These are phyloP conservation scores for Xylariaceae sp. DNA, from an alignment of 2,329 filamentous ascomycete species.

Conservation along the genomic window DNA sequence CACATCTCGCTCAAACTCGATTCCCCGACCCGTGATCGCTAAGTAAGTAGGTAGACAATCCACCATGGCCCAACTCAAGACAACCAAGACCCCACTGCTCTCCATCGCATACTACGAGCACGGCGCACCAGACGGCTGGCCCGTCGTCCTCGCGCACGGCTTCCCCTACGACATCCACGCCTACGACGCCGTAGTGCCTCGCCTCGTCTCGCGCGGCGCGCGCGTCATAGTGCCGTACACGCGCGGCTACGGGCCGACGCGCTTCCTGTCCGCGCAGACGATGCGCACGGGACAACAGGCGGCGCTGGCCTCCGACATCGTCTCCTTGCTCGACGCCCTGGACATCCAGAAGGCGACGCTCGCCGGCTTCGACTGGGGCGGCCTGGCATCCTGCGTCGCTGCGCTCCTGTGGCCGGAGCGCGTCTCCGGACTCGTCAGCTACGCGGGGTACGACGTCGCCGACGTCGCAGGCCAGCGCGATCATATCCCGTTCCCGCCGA, in stretches of 20 bases:
- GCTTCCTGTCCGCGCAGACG: conserved; percentile 8
- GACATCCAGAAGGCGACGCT: conserved; percentile 13
- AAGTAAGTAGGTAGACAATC: neutral
- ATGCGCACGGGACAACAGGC: conserved; percentile 24
- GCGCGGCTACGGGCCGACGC: conserved; percentile 22
- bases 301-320: conserved; percentile 15
- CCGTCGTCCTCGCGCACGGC: conserved; percentile 25
- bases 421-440: conserved; percentile 22
- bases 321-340: conserved; percentile 19
- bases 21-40: too few species aligned
- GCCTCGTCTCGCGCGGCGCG: conserved; percentile 10
- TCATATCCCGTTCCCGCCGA: neutral
- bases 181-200: conserved; percentile 17
- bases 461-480: conserved; percentile 6
- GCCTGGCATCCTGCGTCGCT: conserved; percentile 19
- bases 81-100: conserved; percentile 13
- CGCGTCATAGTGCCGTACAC: conserved; percentile 24
- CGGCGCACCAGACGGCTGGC: conserved; percentile 17
- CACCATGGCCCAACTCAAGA: conserved; percentile 19
- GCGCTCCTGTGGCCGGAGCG: conserved; percentile 21
- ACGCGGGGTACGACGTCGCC: conserved; percentile 24
- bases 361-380: conserved; percentile 28
- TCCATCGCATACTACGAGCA: conserved; percentile 27
- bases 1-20: too few species aligned
- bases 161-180: conserved; percentile 22